phyloP scores from a whole-genome alignment of 108 stramenopile genomes.

The Cylindrotheca closterium region DNA sequence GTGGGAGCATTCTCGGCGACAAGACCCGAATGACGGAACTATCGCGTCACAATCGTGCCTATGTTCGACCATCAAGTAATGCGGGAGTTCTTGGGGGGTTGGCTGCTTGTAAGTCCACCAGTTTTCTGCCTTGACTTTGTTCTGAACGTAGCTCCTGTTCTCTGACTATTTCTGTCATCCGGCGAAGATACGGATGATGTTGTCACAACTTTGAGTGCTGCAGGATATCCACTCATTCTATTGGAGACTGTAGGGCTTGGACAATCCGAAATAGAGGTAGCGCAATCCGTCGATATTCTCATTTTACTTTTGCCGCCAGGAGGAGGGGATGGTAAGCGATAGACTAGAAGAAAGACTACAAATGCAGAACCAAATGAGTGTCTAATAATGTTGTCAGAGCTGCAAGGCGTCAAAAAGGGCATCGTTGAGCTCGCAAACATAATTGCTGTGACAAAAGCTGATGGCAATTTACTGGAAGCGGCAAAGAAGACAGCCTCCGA shows the following conservation, averaged over 20 bases:
- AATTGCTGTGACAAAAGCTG: conserved; percentile 94
- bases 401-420: conserved; percentile 97
- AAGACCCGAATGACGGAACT: conserved; percentile 96
- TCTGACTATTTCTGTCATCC: no score
- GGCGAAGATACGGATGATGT: conserved; percentile 86
- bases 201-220: conserved; percentile 86
- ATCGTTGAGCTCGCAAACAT: conserved; percentile 97
- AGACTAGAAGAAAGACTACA: conserved; percentile 1
- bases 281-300: conserved; percentile 88
- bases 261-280: conserved; percentile 92
- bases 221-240: conserved; percentile 88
- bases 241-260: conserved; percentile 98
- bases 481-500: conserved; percentile 72
- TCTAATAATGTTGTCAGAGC: conserved; percentile 19
- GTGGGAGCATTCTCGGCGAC: conserved; percentile 97
- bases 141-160: no score
- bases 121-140: no score
- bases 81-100: conserved; percentile 89
- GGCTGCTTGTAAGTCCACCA: conserved; percentile 35
- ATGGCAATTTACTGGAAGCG: conserved; percentile 73
- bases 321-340: conserved; percentile 84
- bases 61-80: conserved; percentile 93
- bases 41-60: conserved; percentile 74
- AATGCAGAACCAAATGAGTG: background rate
- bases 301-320: conserved; percentile 90